These are phyloP conservation scores for Cercophora newfieldiana DNA, from an alignment of 495 filamentous ascomycete species.

Conservation along the genomic window DNA sequence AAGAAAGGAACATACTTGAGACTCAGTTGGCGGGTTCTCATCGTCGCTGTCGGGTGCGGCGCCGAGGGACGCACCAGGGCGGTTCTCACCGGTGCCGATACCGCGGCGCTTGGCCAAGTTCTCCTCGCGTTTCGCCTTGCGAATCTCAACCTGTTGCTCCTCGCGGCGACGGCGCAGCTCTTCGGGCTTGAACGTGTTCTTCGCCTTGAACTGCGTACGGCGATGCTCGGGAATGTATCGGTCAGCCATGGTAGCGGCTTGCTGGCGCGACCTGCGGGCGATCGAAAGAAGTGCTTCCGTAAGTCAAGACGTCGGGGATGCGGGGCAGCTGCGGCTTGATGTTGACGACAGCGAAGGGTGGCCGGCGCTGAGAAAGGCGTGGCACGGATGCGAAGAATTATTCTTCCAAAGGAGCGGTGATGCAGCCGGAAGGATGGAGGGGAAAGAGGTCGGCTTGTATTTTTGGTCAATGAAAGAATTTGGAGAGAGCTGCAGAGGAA, in stretches of 20 bases:
- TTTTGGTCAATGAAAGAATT: conserved; percentile 42
- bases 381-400: not conserved
- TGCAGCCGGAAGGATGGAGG: conserved; percentile 17
- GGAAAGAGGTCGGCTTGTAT: conserved; percentile 30
- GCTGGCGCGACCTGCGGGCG: conserved; percentile 32
- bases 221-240: conserved; percentile 99
- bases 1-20: conserved; percentile 73
- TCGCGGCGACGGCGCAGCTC: conserved; percentile 98
- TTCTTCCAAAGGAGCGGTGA: conserved; percentile 37
- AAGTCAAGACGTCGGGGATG: not conserved
- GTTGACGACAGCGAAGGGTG: not conserved
- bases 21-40: conserved; percentile 89
- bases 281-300: conserved; percentile 34
- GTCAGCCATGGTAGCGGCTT: conserved; percentile 78
- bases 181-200: conserved; percentile 96
- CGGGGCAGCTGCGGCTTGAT: conserved; percentile 1
- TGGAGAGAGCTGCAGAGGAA: conserved; percentile 38
- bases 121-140: conserved; percentile 97
- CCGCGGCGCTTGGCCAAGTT: conserved; percentile 97
- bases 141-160: conserved; percentile 98
- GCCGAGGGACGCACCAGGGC: conserved; percentile 80
- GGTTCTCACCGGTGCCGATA: conserved; percentile 74
- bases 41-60: conserved; percentile 95
- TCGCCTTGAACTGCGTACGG: conserved; percentile 98
- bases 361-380: not conserved